These are phyloP conservation scores for Acorus gramineus DNA, from an alignment of 106 monocot genomes.

Conservation along the genomic window DNA sequence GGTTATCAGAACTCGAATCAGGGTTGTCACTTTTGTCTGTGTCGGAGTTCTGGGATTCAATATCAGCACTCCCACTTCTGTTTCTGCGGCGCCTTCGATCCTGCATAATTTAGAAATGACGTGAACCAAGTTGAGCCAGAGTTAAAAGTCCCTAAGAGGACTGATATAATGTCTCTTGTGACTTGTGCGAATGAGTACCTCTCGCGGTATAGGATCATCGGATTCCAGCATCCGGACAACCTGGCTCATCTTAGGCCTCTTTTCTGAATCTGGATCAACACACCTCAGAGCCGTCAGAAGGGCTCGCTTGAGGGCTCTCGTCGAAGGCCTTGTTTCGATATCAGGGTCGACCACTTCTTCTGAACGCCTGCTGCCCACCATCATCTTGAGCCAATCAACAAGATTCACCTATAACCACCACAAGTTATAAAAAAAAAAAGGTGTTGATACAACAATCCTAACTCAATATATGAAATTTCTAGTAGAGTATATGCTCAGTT, in stretches of 20 bases:
- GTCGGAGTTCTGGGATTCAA: too few relatives aligned
- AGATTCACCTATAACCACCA: conserved; percentile 67
- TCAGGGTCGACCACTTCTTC: conserved; percentile 90
- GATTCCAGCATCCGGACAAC: conserved; percentile 94
- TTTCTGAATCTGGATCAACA: conserved; percentile 90
- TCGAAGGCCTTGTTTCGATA: conserved; percentile 66
- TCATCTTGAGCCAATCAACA: conserved; percentile 98
- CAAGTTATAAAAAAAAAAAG: neutral
- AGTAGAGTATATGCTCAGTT: too few relatives aligned
- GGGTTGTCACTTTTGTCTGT: conserved; percentile 3
- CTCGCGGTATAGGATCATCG: conserved; percentile 67
- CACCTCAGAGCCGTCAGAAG: conserved; percentile 87
- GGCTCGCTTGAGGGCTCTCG: conserved; percentile 79
- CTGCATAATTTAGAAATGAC: too few relatives aligned
- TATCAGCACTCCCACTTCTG: too few relatives aligned
- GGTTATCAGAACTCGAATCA: conserved; percentile 25
- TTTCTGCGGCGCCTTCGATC: too few relatives aligned
- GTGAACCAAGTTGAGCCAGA: too few relatives aligned
- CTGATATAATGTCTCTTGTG: too few relatives aligned
- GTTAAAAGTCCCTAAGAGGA: too few relatives aligned
- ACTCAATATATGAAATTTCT: too few relatives aligned
- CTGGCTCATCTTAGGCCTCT: conserved; percentile 91
- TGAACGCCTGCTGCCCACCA: conserved; percentile 68
- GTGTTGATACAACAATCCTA: too few relatives aligned
- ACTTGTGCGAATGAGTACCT: conserved; percentile 27